Evolutionary conservation across 1,139 yeast species (phyloP), one percentile per base, ranked within the genome.

Genomic region (Scheffersomyces lignicola): DNA sequence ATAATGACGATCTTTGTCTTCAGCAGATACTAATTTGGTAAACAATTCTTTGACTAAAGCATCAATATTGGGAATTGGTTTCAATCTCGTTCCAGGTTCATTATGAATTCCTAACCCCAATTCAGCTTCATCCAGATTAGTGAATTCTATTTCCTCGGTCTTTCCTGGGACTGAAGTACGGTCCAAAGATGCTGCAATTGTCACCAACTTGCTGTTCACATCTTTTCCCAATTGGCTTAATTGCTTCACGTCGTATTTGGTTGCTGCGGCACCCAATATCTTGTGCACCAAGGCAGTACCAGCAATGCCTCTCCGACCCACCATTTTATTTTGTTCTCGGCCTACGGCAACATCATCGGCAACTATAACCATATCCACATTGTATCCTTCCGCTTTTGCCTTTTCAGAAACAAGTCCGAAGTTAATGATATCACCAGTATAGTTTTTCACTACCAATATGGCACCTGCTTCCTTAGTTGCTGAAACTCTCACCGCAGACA

Each of bases 301-400:
- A 0, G 97, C 95, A 44, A 89, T 69, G 10, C 95, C 97, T 60
- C 97, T 75, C 63, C 97, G 76, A 10, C 97, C 97, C 29, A 89
- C 97, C 70, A 84, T 76, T 16, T 86, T 89, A 52, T 92, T 92
- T 55, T 88, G 90, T 29, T 80, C 73, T 49, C 83, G 72, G 18
- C 96, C 96, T 25, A 90, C 96, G 5, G 97, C 88, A 23, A 89
- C 96, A 56, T 90, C 97, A 55, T 90, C 97, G 33, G 86, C 83
- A 17, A 89, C 92, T 35, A 83, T 48, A 24, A 86, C 78, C 40
- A 87, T 70, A 42, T 84, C 90, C 18, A 83, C 80, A 26, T 77
- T 68, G 42, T 76, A 73, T 7, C 95, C 96, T 33, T 78, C 76
- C 14, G 83, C 81, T 56, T 83, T 83, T 23, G 95, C 90, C 47